Evolutionary conservation across 1,139 yeast species (phyloP), one percentile per base, ranked within the genome.

Genomic region (Hanseniaspora sp.): DNA sequence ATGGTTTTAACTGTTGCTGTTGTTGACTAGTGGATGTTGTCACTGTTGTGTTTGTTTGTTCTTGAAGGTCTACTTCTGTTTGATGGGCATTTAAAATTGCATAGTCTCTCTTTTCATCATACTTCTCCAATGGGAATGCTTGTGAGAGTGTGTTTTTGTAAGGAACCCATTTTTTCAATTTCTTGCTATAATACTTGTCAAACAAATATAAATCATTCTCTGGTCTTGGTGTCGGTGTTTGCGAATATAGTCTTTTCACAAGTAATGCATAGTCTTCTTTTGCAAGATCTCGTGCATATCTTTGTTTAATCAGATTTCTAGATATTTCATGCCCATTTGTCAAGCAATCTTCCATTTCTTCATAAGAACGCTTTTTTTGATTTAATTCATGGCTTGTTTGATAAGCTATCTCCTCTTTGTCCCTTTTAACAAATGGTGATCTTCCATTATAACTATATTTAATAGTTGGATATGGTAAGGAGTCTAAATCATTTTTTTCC

Each of bases 361-460:
- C 58, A 49, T 35, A 63, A 62, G 62, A 80, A 23, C 23, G 23
- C 84, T 52, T 73, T 37, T 30, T 42, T 12, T 11, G 8, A 31
- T 49, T 49, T 23, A 49, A 17, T 8, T 43, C 35, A 23, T 42
- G 43, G 18, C 29, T 39, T 33, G n/a, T 42, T 42, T 49, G 53
- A 18, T 49, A 49, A 12, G 33, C 2, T 7, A 49, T 33, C 31
- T 49, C 53, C 12, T 49, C 53, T 18, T 49, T 49, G 12, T 49
- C 53, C 30, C 53, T 49, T 49, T 38, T 49, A 9, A 80, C 72
- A 65, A 84, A 84, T 1, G 94, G 94, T 59, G 90, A 84, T 60
- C 81, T 76, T 2, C 90, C 92, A 71, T 72, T 82, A 62, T 72
- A 74, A 58, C 79, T 77, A 57, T 70, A 64, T 61, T 69, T 71